These are phyloP conservation scores for Yamadazyma phyllophila DNA, from an alignment of 805 yeast genomes.

Conservation along the genomic window DNA sequence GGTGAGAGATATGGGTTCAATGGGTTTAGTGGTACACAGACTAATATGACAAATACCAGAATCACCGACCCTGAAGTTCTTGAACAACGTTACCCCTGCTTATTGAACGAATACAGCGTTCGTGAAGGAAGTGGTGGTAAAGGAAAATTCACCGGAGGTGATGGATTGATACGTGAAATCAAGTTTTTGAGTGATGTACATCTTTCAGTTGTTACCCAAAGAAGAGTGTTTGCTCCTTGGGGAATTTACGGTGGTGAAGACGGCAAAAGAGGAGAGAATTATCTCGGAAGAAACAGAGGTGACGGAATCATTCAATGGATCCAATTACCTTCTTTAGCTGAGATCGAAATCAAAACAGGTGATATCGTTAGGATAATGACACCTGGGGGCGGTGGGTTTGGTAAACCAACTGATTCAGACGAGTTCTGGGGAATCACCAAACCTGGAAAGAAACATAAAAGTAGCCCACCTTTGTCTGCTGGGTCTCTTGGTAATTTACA, in stretches of 20 bases:
- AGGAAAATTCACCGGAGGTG: slow-evolving; percentile 20
- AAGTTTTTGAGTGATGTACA: slow-evolving; percentile 17
- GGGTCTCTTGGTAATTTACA: slow-evolving; percentile 22
- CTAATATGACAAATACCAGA: slow-evolving; percentile 40
- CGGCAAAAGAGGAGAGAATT: slow-evolving; percentile 37
- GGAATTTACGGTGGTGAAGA: slow-evolving; percentile 31
- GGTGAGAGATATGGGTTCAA: slow-evolving; percentile 14
- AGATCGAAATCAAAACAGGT: slow-evolving; percentile 54
- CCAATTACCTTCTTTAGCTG: slow-evolving; percentile 60
- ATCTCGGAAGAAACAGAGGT: slow-evolving; percentile 30
- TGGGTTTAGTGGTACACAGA: slow-evolving; percentile 36
- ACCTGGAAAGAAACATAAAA: neutral
- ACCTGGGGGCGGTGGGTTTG: slow-evolving; percentile 88
- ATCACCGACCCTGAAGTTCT: slow-evolving; percentile 21
- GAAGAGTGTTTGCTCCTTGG: slow-evolving; percentile 19
- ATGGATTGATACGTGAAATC: slow-evolving; percentile 20
- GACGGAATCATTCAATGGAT: slow-evolving; percentile 19
- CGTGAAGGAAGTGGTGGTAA: slow-evolving; percentile 17
- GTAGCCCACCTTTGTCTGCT: slow-evolving; percentile 6
- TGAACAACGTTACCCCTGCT: slow-evolving; percentile 19
- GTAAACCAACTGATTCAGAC: slow-evolving; percentile 27
- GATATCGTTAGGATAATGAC: slow-evolving; percentile 67
- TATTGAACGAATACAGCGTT: slow-evolving; percentile 14
- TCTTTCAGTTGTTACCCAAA: slow-evolving; percentile 19
- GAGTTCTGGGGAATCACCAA: slow-evolving; percentile 14